Conservation (phyloP, 1,139 yeast species). For the Saccharomyces hybrid region DNA sequence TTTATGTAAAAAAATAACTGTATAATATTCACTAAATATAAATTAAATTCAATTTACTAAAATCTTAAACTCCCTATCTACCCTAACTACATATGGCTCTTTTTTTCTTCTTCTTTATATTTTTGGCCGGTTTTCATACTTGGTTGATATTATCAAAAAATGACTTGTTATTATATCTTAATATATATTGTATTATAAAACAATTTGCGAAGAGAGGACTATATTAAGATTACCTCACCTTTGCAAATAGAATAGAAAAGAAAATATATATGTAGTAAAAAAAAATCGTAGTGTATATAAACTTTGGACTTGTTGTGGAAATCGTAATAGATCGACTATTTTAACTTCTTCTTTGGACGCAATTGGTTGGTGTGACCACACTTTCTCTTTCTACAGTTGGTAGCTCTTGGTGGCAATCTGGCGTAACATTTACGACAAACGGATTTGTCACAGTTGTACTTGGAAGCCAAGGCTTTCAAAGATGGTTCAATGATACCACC, state of each 20-base stretch:
- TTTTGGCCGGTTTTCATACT: too few relatives aligned
- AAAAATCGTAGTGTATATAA: not conserved
- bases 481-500: slow-evolving; percentile 99
- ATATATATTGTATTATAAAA: not conserved
- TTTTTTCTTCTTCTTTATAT: too few relatives aligned
- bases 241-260: not conserved
- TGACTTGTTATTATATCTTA: not conserved
- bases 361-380: slow-evolving; percentile 99
- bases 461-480: slow-evolving; percentile 96
- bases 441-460: slow-evolving; percentile 98
- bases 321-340: slow-evolving; percentile 49
- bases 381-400: slow-evolving; percentile 99
- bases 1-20: not conserved
- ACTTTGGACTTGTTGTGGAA: slow-evolving; percentile 1
- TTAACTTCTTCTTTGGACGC: slow-evolving; percentile 99
- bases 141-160: not conserved
- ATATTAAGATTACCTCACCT: not conserved
- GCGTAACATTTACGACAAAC: slow-evolving; percentile 99
- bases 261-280: not conserved
- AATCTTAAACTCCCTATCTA: too few relatives aligned
- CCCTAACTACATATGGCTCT: too few relatives aligned
- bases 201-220: not conserved
- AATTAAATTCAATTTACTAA: not conserved
- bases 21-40: not conserved
- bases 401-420: slow-evolving; percentile 99